A percentile compares a stretch with the other conserved stretches of the same genome.
Conservation (phyloP, 768 basidiomycete species). For the Goffeauzyma gilvescens region DNA sequence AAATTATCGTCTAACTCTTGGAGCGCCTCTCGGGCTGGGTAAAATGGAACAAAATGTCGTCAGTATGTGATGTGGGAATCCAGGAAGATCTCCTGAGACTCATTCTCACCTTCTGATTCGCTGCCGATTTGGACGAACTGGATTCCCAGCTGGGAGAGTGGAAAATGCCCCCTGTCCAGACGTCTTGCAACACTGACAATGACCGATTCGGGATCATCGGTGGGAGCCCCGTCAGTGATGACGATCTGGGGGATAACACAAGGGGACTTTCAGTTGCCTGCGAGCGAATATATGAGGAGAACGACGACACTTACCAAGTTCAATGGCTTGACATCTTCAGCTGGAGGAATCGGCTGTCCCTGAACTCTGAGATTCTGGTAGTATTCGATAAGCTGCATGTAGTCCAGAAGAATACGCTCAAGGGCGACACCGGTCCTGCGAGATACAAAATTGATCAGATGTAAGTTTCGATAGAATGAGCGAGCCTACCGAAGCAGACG, state of each 20-base stretch:
- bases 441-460: not conserved
- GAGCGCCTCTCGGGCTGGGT: slow-evolving; percentile 33
- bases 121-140: slow-evolving; percentile 55
- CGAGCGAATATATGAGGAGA: not conserved
- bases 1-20: slow-evolving; percentile 47
- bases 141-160: slow-evolving; percentile 45
- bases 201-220: slow-evolving; percentile 32
- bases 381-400: slow-evolving; percentile 21
- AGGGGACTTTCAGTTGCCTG: not conserved
- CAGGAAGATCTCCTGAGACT: not conserved
- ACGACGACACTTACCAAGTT: slow-evolving; percentile 15
- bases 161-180: slow-evolving; percentile 40
- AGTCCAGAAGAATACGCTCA: slow-evolving; percentile 21
- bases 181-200: slow-evolving; percentile 34
- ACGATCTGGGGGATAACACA: slow-evolving; percentile 18
- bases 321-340: slow-evolving; percentile 22
- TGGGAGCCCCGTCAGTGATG: slow-evolving; percentile 36
- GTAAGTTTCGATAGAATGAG: not conserved
- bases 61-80: not conserved
- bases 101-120: slow-evolving; percentile 18
- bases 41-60: not conserved
- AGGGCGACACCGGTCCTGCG: slow-evolving; percentile 20
- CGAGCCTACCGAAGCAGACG: not conserved
- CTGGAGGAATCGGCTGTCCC: slow-evolving; percentile 3
- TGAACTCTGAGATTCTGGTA: not conserved